phyloP scores from a whole-genome alignment of 352 stramenopile species.

The Phytophthora vignae region DNA sequence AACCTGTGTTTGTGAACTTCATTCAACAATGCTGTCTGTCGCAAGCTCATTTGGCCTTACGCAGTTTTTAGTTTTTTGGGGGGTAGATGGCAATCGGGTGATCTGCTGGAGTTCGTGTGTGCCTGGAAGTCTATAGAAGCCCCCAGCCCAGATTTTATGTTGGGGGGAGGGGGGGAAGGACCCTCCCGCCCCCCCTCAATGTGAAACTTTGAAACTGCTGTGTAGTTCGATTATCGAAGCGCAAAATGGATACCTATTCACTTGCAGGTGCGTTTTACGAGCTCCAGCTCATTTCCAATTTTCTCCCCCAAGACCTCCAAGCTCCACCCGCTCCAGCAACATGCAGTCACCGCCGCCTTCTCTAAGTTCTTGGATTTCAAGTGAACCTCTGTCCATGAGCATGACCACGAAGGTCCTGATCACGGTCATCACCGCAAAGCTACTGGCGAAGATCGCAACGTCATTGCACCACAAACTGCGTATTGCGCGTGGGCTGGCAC shows the following conservation, averaged over 20 bases:
- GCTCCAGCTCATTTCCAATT: background rate
- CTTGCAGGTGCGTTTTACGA: background rate
- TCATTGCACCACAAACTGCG: conserved; percentile 57
- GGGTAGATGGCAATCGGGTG: too few species aligned
- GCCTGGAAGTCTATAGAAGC: background rate
- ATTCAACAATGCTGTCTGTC: background rate
- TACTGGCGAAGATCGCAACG: conserved; percentile 24
- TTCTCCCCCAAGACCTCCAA: background rate
- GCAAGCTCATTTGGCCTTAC: too few species aligned
- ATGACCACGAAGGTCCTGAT: conserved; percentile 21
- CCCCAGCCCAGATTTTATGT: background rate
- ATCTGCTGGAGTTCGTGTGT: background rate
- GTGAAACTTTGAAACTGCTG: background rate
- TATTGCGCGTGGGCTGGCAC: conserved; percentile 57
- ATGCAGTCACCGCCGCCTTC: background rate
- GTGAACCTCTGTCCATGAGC: background rate
- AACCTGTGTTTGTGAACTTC: background rate
- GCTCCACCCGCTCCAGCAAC: background rate
- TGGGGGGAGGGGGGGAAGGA: too few species aligned
- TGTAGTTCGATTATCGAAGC: background rate
- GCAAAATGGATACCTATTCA: background rate
- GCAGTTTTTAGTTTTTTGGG: background rate
- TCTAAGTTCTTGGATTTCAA: background rate
- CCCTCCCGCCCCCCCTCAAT: too few species aligned
- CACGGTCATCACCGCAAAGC: background rate